Conservation (phyloP, 2,329 filamentous ascomycete genomes). For the Neofusicoccum sp. region DNA sequence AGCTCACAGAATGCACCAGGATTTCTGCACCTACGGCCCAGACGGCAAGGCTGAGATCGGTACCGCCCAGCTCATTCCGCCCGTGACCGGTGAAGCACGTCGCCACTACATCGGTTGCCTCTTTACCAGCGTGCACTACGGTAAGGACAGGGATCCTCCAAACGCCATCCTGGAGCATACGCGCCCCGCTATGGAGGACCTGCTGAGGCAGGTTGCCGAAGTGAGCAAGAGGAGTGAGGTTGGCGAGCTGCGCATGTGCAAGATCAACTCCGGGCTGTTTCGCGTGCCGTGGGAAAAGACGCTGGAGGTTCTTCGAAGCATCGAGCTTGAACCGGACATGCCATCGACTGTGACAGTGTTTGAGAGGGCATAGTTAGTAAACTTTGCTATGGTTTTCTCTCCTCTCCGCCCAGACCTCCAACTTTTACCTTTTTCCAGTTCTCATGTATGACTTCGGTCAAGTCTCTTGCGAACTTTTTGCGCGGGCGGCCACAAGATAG, state of each 20-base stretch:
- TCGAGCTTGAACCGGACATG: slow-evolving; percentile 24
- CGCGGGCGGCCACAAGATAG: no score
- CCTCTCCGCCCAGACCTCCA: no score
- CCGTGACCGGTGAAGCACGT: slow-evolving; percentile 37
- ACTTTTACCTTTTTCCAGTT: no score
- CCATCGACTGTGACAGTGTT: slow-evolving; percentile 4
- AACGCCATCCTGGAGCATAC: slow-evolving; percentile 52
- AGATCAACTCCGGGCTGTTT: slow-evolving; percentile 60
- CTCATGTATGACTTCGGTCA: no score
- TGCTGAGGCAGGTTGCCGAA: slow-evolving; percentile 44
- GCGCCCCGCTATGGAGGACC: slow-evolving; percentile 46
- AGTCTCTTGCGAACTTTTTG: no score
- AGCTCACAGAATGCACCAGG: slow-evolving; percentile 49
- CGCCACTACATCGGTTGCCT: slow-evolving; percentile 59
- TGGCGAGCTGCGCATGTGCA: slow-evolving; percentile 47
- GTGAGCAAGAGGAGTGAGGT: slow-evolving; percentile 26
- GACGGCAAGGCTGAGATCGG: slow-evolving; percentile 37
- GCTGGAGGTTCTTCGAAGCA: slow-evolving; percentile 41
- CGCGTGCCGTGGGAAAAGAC: slow-evolving; percentile 55
- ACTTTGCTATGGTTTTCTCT: no score
- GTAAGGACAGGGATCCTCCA: slow-evolving; percentile 42
- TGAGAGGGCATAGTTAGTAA: slow-evolving; percentile 1
- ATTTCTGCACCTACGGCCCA: slow-evolving; percentile 43
- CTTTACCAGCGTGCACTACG: slow-evolving; percentile 55
- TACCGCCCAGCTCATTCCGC: slow-evolving; percentile 55